Evolutionary conservation across 2,329 filamentous ascomycete genomes (phyloP), one percentile per base, ranked within the genome.

Genomic region (Fusarium sp.): DNA sequence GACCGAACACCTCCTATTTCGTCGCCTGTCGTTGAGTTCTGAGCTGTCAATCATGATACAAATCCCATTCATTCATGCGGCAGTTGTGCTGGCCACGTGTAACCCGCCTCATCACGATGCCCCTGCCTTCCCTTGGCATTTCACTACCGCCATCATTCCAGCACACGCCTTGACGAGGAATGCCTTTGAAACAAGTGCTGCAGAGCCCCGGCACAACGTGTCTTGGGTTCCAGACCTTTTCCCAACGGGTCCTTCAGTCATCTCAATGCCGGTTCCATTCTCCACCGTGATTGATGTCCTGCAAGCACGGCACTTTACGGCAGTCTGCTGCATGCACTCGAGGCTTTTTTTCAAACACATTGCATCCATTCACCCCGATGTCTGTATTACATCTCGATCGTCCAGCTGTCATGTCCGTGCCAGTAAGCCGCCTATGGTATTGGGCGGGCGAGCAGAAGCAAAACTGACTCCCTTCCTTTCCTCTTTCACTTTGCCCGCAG

Each of bases 161-260:
- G 18, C 5, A 6, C 24, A 33, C 33, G 29, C 50, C 37, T 27
- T 54, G 27, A 52, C 27, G 16, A 52, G 72, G 69, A 75, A 74
- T 64, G 62, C 24, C 57, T 70, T 56, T 72, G 72, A 75, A 75
- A 75, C 72, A 72, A 45, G 68, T 65, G 68, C 72, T 72, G 33
- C 64, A 63, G 67, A 62, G 43, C 37, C 52, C 52, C 45, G 48
- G 43, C 43, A 62, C 61, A 43, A 22, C 27, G 64, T 57, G 43
- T 61, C 43, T 66, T 64, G 54, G 27, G 41, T 22, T 27, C n/a
- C 43, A 48, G 45, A 39, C 35, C 35, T 39, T 43, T 24, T 59
- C 18, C 29, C 52, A 57, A 37, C 33, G 52, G 52, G 52, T n/a
- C 29, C 45, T 50, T 29, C 24, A n/a, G 24, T 27, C 48, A 52